A percentile compares a stretch with the other conserved stretches of the same genome.
Evolutionary conservation across 306 rosid genomes (phyloP).

Genomic region (Pyrus betulifolia): DNA sequence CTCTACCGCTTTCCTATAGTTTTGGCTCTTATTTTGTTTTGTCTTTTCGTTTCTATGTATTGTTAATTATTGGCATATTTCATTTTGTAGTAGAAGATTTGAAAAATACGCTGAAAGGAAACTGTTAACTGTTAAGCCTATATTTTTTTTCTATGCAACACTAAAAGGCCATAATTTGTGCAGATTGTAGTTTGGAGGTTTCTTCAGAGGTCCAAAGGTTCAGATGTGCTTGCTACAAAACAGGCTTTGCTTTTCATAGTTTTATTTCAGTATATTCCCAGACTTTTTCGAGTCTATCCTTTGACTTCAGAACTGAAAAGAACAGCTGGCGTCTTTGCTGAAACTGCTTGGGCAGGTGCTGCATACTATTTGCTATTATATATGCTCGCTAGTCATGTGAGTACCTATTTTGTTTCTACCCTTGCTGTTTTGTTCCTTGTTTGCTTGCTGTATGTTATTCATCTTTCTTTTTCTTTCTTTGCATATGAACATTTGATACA

Average conservation of each 20-base stretch:
- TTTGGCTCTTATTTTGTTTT: background rate
- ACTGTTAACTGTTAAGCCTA: background rate
- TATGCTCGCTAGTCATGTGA: conserved; percentile 99
- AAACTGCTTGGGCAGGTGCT: conserved; percentile 99
- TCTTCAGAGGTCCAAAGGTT: conserved; percentile 73
- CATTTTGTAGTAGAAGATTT: background rate
- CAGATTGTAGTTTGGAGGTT: conserved; percentile 95
- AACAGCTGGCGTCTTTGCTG: conserved; percentile 95
- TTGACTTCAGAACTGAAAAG: conserved; percentile 91
- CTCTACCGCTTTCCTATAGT: background rate
- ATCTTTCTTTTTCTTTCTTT: background rate
- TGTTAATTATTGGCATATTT: background rate
- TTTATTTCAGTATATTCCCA: conserved; percentile 82
- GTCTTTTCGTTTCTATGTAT: background rate
- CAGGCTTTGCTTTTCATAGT: conserved; percentile 81
- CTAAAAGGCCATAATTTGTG: conserved; percentile 6
- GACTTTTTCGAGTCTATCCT: conserved; percentile 73
- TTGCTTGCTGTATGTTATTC: conserved; percentile 6
- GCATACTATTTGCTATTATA: conserved; percentile 83
- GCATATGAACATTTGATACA: background rate
- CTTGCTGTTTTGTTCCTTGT: conserved; percentile 10
- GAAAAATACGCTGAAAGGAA: background rate
- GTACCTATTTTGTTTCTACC: conserved; percentile 21
- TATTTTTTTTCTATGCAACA: background rate
- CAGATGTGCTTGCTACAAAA: conserved; percentile 74